These are phyloP conservation scores for Pythium insidiosum DNA, from an alignment of 352 stramenopile genomes.

Conservation along the genomic window DNA sequence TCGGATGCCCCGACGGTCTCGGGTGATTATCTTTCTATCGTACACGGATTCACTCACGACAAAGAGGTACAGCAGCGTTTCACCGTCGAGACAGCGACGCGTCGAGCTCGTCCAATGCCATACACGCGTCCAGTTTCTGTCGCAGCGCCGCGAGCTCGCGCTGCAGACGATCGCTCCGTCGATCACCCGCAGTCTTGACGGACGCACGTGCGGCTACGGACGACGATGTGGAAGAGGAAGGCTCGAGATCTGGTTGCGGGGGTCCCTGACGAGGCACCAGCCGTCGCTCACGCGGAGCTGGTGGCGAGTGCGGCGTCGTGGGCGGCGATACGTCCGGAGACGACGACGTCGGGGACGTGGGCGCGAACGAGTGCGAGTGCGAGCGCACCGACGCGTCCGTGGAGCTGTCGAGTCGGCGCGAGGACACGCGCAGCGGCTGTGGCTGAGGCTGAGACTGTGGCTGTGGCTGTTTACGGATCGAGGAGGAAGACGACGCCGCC, in stretches of 20 bases:
- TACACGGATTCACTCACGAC: no score
- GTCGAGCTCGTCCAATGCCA: slow-evolving; percentile 11
- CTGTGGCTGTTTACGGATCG: background rate
- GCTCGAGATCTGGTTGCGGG: background rate
- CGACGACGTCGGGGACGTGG: slow-evolving; percentile 49
- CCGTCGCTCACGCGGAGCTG: background rate
- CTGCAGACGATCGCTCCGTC: slow-evolving; percentile 28
- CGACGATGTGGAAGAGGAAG: background rate
- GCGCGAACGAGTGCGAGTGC: slow-evolving; percentile 16
- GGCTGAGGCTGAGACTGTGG: background rate
- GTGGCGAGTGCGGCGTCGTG: slow-evolving; percentile 12
- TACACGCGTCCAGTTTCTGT: slow-evolving; percentile 52
- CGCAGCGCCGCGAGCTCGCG: slow-evolving; percentile 44
- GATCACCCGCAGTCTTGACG: background rate
- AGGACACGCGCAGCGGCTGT: background rate
- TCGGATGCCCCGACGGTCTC: no score
- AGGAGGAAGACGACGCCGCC: no score
- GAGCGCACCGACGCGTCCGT: background rate
- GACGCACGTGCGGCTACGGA: no score
- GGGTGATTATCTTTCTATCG: no score
- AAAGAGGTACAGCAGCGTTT: no score
- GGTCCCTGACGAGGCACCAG: background rate
- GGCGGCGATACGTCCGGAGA: slow-evolving; percentile 39
- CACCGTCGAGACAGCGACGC: background rate
- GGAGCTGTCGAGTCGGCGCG: background rate